phyloP scores from a whole-genome alignment of 139 green algal species.

The Dunaliella primolecta region DNA sequence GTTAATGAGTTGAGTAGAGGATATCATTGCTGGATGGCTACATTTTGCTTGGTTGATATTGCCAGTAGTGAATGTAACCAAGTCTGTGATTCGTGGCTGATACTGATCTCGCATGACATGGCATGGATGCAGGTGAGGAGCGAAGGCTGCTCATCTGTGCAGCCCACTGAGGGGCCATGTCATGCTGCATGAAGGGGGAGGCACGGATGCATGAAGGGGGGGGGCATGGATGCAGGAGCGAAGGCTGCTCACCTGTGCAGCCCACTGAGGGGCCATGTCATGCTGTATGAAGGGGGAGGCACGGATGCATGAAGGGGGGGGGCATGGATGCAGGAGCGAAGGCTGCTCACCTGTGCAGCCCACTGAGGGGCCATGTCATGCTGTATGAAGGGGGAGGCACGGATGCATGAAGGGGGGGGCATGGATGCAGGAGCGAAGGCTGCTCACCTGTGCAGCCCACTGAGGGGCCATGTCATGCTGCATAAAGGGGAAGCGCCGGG shows the following conservation, averaged over 20 bases:
- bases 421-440: no score
- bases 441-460: not conserved
- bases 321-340: no score
- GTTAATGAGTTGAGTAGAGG: no score
- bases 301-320: not conserved
- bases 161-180: not conserved
- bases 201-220: not conserved
- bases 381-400: not conserved
- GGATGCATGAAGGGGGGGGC: not conserved
- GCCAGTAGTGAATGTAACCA: no score
- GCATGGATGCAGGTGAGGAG: no score
- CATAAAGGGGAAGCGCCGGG: not conserved
- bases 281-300: not conserved
- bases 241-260: not conserved
- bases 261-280: not conserved
- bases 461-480: not conserved
- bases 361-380: not conserved
- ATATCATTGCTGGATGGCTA: no score
- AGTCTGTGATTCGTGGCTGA: no score
- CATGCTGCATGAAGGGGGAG: not conserved
- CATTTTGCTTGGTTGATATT: no score
- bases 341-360: not conserved
- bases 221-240: no score
- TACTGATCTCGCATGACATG: no score
- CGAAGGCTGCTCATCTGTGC: not conserved